A percentile compares a stretch with the other conserved stretches of the same genome.
Conservation (phyloP, 2,329 filamentous ascomycete genomes). For the Fusarium sp. region DNA sequence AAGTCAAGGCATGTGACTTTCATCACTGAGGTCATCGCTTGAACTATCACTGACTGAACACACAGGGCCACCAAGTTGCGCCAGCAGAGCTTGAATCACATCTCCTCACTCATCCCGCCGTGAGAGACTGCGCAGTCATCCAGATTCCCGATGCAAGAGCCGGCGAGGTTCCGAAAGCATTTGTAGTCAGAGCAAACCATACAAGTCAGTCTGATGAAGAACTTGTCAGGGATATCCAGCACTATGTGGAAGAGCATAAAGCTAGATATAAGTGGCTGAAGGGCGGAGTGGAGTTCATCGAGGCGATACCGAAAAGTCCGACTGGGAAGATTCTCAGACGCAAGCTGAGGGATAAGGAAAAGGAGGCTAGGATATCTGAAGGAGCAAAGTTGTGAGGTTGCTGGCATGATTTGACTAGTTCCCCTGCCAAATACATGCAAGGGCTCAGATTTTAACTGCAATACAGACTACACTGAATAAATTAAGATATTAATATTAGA, state of each 20-base stretch:
- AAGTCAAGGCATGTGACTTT: conserved; percentile 56
- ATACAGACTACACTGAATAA: too few species aligned
- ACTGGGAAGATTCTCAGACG: conserved; percentile 71
- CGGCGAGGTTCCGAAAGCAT: conserved; percentile 72
- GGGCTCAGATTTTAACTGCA: rapidly evolving
- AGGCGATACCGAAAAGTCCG: conserved; percentile 75
- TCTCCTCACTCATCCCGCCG: conserved; percentile 74
- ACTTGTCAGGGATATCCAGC: conserved; percentile 60
- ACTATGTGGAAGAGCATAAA: conserved; percentile 73
- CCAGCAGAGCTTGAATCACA: conserved; percentile 83
- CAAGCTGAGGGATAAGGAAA: conserved; percentile 8
- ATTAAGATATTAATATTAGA: neutral
- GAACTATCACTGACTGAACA: too few species aligned
- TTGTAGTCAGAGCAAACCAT: conserved; percentile 60
- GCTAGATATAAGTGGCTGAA: conserved; percentile 75
- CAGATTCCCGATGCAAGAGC: conserved; percentile 69
- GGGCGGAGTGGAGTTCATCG: conserved; percentile 70
- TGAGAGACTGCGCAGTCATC: conserved; percentile 82
- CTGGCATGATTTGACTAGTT: too few species aligned
- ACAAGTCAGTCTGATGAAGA: conserved; percentile 60
- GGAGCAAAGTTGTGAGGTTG: neutral
- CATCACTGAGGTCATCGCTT: too few species aligned
- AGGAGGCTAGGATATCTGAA: neutral
- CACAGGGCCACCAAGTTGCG: conserved; percentile 75
- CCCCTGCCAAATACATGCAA: neutral